A percentile compares a stretch with the other conserved stretches of the same genome.
Evolutionary conservation across 306 rosid genomes (phyloP).

Genomic region (Trifolium fragiferum): DNA sequence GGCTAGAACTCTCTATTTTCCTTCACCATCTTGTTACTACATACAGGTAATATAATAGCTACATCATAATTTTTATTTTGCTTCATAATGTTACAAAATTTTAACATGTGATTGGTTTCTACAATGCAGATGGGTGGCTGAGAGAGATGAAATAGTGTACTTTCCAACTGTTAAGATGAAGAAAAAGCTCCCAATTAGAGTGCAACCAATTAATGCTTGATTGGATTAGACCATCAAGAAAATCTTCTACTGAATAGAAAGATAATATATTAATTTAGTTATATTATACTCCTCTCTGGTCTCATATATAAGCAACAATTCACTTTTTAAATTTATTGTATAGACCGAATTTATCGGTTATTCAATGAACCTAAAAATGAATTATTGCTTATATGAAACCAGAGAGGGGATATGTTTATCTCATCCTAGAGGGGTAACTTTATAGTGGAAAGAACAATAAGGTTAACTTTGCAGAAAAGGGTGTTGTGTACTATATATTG

Average conservation of each 20-base stretch:
- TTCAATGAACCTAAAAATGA: too few species aligned
- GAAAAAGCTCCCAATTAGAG: constrained; percentile 68
- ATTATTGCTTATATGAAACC: too few species aligned
- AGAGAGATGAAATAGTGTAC: constrained; percentile 63
- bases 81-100: constrained; percentile 3
- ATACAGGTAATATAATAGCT: constrained; percentile 51
- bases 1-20: constrained; percentile 71
- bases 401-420: background rate
- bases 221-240: constrained; percentile 32
- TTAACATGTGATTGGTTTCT: constrained; percentile 8
- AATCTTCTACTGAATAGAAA: too few species aligned
- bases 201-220: constrained; percentile 46
- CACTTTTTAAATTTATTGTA: too few species aligned
- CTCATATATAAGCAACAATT: too few species aligned
- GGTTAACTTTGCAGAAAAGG: constrained; percentile 28
- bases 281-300: too few species aligned
- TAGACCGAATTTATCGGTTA: too few species aligned
- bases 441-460: constrained; percentile 10
- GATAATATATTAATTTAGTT: too few species aligned
- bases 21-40: constrained; percentile 73
- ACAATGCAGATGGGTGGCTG: constrained; percentile 70
- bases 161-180: constrained; percentile 90
- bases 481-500: constrained; percentile 11
- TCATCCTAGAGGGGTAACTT: background rate
- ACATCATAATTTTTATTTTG: background rate